Conservation (phyloP, 2,329 filamentous ascomycete species). For the Trichoderma oligosporum region DNA sequence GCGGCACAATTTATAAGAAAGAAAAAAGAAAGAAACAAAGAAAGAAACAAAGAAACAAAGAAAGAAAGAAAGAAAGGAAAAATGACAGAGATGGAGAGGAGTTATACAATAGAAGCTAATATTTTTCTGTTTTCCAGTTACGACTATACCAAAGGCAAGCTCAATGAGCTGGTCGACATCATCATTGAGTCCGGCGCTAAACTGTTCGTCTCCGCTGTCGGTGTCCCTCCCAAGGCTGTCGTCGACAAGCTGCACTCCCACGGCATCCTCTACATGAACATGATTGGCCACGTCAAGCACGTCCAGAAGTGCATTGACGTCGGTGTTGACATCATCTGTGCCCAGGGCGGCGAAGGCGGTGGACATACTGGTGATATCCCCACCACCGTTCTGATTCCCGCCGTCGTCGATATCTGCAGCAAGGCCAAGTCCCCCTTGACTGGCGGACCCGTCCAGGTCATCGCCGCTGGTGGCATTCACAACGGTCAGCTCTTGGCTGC, state of each 20-base stretch:
- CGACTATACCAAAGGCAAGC: slow-evolving; percentile 99
- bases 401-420: slow-evolving; percentile 77
- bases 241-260: slow-evolving; percentile 85
- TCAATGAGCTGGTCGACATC: slow-evolving; percentile 83
- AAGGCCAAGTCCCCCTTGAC: slow-evolving; percentile 83
- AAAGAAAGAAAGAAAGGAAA: neutral
- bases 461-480: slow-evolving; percentile 91
- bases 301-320: slow-evolving; percentile 91
- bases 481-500: slow-evolving; percentile 89
- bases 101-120: neutral
- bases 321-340: slow-evolving; percentile 94
- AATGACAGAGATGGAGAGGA: neutral
- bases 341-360: slow-evolving; percentile 95
- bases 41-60: neutral
- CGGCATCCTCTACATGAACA: slow-evolving; percentile 98
- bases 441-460: slow-evolving; percentile 80
- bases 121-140: slow-evolving; percentile 64
- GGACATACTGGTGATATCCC: slow-evolving; percentile 94
- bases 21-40: neutral
- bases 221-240: slow-evolving; percentile 81
- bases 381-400: slow-evolving; percentile 86
- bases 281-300: slow-evolving; percentile 99
- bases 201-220: slow-evolving; percentile 95
- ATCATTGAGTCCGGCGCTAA: slow-evolving; percentile 88
- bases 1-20: neutral